Evolutionary conservation across 345 rosid genomes (phyloP).

Genomic region (Kandelia obovata): DNA sequence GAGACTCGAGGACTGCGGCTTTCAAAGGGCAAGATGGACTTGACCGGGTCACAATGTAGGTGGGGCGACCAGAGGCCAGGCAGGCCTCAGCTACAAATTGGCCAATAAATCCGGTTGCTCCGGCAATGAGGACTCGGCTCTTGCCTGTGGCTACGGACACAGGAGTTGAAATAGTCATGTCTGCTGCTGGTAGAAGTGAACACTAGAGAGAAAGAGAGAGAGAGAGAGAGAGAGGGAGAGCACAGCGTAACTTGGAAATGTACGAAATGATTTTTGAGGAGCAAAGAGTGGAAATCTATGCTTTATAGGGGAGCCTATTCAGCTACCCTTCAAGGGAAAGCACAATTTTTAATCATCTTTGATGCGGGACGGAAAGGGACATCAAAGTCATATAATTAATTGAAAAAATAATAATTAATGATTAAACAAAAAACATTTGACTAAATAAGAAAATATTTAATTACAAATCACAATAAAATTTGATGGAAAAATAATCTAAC

Average conservation of each 20-base stretch:
- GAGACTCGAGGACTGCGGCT: slow-evolving; percentile 27
- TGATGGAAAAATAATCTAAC: too few species aligned
- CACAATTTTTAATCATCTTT: too few species aligned
- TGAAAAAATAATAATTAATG: too few species aligned
- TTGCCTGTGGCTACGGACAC: slow-evolving; percentile 1
- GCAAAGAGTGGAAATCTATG: background rate
- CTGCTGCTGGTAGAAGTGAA: too few species aligned
- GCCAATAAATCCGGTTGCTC: slow-evolving; percentile 68
- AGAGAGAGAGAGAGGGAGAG: background rate
- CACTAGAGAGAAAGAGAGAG: background rate
- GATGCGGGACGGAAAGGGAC: too few species aligned
- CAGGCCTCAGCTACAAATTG: slow-evolving; percentile 53
- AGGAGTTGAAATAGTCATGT: slow-evolving; percentile 27
- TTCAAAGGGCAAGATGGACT: slow-evolving; percentile 18
- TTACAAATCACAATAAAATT: too few species aligned
- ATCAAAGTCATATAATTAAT: too few species aligned
- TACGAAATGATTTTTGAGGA: background rate
- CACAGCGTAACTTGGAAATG: too few species aligned
- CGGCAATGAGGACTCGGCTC: slow-evolving; percentile 48
- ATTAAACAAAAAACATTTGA: too few species aligned
- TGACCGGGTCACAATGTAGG: slow-evolving; percentile 49
- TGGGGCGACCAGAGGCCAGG: slow-evolving; percentile 47
- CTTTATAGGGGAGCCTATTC: background rate
- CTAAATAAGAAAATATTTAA: too few species aligned
- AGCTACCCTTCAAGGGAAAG: slow-evolving; percentile 4